phyloP scores from a whole-genome alignment of 108 stramenopile genomes.

The Cyclotella baltica region DNA sequence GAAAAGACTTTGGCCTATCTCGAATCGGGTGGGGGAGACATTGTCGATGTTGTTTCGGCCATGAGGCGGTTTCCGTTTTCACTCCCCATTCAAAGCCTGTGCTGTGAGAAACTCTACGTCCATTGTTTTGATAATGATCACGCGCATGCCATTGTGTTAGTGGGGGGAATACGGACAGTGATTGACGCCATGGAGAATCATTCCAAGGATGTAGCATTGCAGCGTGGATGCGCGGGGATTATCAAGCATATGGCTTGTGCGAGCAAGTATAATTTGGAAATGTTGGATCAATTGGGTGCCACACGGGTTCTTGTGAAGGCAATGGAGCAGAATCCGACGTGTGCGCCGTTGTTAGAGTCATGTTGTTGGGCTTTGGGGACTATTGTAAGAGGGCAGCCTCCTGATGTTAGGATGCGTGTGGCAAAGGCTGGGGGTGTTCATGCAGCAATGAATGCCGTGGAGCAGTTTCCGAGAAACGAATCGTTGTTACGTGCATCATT shows the following conservation, averaged over 20 bases:
- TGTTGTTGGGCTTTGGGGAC: slow-evolving; percentile 52
- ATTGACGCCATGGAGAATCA: slow-evolving; percentile 56
- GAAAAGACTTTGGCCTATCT: slow-evolving; percentile 46
- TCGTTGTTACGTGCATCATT: slow-evolving; percentile 47
- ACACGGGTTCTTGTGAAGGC: slow-evolving; percentile 27
- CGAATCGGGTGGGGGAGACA: slow-evolving; percentile 49
- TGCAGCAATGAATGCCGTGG: slow-evolving; percentile 48
- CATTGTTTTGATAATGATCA: slow-evolving; percentile 49
- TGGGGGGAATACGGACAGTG: slow-evolving; percentile 51
- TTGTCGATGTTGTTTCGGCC: slow-evolving; percentile 40
- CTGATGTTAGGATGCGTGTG: slow-evolving; percentile 34
- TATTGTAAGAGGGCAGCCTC: slow-evolving; percentile 23
- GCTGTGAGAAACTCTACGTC: slow-evolving; percentile 48
- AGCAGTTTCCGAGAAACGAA: slow-evolving; percentile 46
- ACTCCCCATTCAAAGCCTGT: slow-evolving; percentile 31
- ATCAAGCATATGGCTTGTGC: slow-evolving; percentile 48
- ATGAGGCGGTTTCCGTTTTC: slow-evolving; percentile 56
- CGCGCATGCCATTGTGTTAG: slow-evolving; percentile 46
- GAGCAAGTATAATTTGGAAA: slow-evolving; percentile 42
- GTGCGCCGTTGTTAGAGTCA: slow-evolving; percentile 38
- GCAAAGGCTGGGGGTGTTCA: slow-evolving; percentile 47
- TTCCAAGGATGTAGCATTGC: slow-evolving; percentile 33
- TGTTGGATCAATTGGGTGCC: slow-evolving; percentile 52
- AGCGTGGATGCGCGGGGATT: slow-evolving; percentile 33
- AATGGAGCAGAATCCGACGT: slow-evolving; percentile 40